Evolutionary conservation across 495 filamentous ascomycete species (phyloP), one percentile per base, ranked within the genome.

Genomic region (Xylaria intraflava): DNA sequence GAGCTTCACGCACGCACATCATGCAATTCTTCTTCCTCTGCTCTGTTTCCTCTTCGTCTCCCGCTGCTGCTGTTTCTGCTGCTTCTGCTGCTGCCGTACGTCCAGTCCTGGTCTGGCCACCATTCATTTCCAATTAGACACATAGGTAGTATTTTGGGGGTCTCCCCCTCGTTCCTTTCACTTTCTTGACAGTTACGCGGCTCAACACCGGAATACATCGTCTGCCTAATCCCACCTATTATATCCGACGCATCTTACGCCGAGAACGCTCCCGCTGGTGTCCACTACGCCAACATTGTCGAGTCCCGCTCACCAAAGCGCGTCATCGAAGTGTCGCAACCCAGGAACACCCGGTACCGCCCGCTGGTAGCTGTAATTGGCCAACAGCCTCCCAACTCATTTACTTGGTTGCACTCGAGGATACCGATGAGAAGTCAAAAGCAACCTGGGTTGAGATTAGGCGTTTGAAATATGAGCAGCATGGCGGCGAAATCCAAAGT

Each of bases 401-500:
- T 20, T 1, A 4, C 17, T 30, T 1, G n/a, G 9, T 47, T 29
- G 14, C n/a, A 29, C 19, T 36, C 17, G 19, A 31, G 24, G 29
- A 53, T 17, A 41, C 33, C 20, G 17, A 39, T 53, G 50, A 22
- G 31, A 46, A 39, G 22, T 31, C 16, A 24, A 33, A 29, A 31
- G 38, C 24, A 6, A 46, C 16, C n/a, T n/a, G n/a, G n/a, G n/a
- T n/a, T n/a, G n/a, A n/a, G n/a, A 19, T 40, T 40, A 5, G n/a
- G 16, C 0, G 22, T 6, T 35, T 20, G 31, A 38, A 31, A 51
- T 30, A n/a, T 12, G 0, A 46, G 17, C 52, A 61, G 46, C 27
- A 78, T 79, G 77, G 64, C 77, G 33, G 57, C 72, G 42, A 78
- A 74, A 59, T 53, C 62, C 22, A 78, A 79, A 60, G 16, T 30